Percentiles rank a stretch among this genome's conserved stretches.
These are phyloP conservation scores for Eutrema yunnanense DNA, from an alignment of 345 rosid genomes.

Conservation along the genomic window DNA sequence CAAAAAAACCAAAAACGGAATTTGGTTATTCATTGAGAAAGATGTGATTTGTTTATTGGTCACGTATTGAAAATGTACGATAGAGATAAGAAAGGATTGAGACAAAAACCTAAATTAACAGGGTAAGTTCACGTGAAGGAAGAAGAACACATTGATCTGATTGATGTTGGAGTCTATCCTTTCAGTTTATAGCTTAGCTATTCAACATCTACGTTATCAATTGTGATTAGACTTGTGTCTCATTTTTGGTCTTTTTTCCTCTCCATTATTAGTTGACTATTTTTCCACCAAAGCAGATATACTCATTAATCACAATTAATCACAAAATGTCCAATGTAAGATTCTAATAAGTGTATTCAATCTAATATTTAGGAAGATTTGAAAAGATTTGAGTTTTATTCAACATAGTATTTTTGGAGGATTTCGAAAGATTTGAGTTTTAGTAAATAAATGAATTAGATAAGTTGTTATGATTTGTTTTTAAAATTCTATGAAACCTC, in stretches of 20 bases:
- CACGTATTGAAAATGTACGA: neutral
- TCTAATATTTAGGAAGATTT: too few species aligned
- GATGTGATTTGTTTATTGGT: neutral
- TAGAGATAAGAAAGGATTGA: neutral
- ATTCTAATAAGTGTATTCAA: too few species aligned
- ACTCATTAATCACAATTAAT: too few species aligned
- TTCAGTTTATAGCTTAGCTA: slow-evolving; percentile 7
- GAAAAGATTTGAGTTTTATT: too few species aligned
- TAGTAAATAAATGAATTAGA: too few species aligned
- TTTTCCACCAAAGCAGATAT: neutral
- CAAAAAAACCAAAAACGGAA: neutral
- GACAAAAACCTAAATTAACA: neutral
- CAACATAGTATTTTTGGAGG: too few species aligned
- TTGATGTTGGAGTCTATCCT: neutral
- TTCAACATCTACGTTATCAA: neutral
- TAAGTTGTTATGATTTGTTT: too few species aligned
- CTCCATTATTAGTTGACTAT: slow-evolving; percentile 10
- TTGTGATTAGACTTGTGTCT: slow-evolving; percentile 13
- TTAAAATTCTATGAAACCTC: too few species aligned
- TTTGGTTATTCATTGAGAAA: neutral
- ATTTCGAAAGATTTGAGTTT: too few species aligned
- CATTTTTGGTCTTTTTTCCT: neutral
- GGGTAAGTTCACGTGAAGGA: slow-evolving; percentile 17
- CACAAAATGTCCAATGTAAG: too few species aligned
- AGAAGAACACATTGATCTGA: neutral